Conservation (phyloP, 129 eudicot species). For the Chrysanthemum seticuspe region DNA sequence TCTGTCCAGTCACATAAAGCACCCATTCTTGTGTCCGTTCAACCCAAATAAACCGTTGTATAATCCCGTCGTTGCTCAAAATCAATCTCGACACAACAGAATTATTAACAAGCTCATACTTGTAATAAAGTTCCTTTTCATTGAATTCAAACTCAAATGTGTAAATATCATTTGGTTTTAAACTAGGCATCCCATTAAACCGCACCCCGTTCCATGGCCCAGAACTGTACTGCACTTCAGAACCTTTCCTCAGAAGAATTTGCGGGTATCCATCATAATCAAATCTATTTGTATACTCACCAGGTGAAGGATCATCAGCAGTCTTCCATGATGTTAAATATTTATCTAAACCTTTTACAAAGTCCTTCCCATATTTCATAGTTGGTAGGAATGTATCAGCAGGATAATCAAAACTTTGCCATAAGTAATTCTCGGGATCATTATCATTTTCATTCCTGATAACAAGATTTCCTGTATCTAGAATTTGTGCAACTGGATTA, state of each 20-base stretch:
- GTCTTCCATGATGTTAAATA: conserved; percentile 55
- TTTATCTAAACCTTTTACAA: conserved; percentile 26
- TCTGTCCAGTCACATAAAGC: conserved; percentile 17
- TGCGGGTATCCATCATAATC: conserved; percentile 57
- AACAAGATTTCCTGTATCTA: conserved; percentile 62
- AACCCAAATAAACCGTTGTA: conserved; percentile 28
- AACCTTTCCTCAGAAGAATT: conserved; percentile 34
- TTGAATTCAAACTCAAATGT: conserved; percentile 28
- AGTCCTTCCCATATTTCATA: conserved; percentile 53
- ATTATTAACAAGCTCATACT: conserved; percentile 30
- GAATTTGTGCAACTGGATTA: conserved; percentile 44
- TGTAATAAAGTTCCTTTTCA: conserved; percentile 24
- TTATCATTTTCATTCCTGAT: conserved; percentile 10
- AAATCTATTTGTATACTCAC: conserved; percentile 41
- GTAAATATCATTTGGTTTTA: conserved; percentile 26
- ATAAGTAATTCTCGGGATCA: conserved; percentile 25
- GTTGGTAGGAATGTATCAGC: conserved; percentile 51
- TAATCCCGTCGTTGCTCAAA: conserved; percentile 29
- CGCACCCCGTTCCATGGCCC: conserved; percentile 70
- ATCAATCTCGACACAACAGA: conserved; percentile 27
- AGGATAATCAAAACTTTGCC: conserved; percentile 77
- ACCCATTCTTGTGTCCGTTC: conserved; percentile 25
- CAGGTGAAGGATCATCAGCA: conserved; percentile 49
- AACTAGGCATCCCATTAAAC: conserved; percentile 35
- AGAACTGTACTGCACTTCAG: conserved; percentile 26